Conservation (phyloP, 192 early-diverging fungal genomes). For the Funneliformis mosseae region DNA sequence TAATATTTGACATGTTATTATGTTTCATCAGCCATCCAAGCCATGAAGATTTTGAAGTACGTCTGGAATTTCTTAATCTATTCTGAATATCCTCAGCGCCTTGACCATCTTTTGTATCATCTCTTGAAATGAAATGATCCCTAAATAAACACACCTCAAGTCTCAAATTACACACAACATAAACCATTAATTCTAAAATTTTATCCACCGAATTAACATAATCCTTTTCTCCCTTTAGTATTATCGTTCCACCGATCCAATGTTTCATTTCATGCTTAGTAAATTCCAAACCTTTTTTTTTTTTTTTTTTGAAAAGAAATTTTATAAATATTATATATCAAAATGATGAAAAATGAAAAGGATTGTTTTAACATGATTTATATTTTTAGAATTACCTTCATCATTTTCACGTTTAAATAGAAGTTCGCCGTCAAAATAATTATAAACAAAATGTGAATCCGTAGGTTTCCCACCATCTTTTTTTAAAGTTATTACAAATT, state of each 20-base stretch:
- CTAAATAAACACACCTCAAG: conserved; percentile 73
- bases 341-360: background rate
- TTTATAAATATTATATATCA: background rate
- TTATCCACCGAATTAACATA: conserved; percentile 55
- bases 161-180: conserved; percentile 75
- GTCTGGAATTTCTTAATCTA: conserved; percentile 33
- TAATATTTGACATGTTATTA: conserved; percentile 32
- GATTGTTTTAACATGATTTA: too few species aligned
- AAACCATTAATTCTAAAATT: conserved; percentile 73
- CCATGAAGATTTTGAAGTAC: conserved; percentile 40
- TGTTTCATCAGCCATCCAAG: conserved; percentile 42
- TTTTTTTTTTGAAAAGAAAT: background rate
- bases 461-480: background rate
- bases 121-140: conserved; percentile 65
- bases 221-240: background rate
- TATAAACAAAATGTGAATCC: background rate
- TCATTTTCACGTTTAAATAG: background rate
- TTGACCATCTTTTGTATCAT: conserved; percentile 26
- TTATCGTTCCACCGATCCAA: conserved; percentile 12
- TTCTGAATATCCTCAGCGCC: conserved; percentile 25
- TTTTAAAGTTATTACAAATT: conserved; percentile 9
- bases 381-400: background rate
- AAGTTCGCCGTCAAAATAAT: conserved; percentile 7
- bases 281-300: background rate
- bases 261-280: background rate